phyloP scores from a whole-genome alignment of 768 basidiomycete genomes.

The Coprinopsis marcescibilis region DNA sequence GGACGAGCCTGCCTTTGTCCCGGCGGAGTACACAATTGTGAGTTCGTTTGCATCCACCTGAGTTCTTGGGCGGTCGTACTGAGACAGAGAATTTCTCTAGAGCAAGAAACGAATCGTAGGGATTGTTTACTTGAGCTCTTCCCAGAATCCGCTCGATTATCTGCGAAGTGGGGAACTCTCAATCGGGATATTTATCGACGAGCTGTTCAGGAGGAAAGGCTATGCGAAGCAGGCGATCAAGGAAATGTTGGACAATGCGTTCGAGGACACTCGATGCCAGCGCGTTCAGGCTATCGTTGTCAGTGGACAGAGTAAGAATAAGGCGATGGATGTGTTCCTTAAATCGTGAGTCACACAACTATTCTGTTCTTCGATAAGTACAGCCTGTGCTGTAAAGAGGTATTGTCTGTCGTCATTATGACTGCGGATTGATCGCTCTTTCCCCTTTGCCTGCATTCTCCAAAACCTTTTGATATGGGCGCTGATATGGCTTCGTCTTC shows the following conservation, averaged over 20 bases:
- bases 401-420: no score
- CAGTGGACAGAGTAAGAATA: constrained; percentile 37
- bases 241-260: constrained; percentile 41
- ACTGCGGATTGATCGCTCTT: no score
- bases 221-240: constrained; percentile 42
- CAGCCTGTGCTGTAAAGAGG: no score
- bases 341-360: constrained; percentile 20
- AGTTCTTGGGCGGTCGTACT: no score
- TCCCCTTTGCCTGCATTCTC: constrained; percentile 3
- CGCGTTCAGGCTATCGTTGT: constrained; percentile 50
- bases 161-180: constrained; percentile 39
- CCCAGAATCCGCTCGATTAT: constrained; percentile 24
- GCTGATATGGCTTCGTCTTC: neutral
- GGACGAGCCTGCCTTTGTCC: no score
- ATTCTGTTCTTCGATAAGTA: constrained; percentile 5
- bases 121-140: constrained; percentile 35
- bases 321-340: constrained; percentile 43
- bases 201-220: constrained; percentile 32
- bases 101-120: constrained; percentile 26
- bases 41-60: no score
- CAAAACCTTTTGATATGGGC: neutral
- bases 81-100: neutral
- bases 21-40: no score
- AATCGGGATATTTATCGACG: constrained; percentile 47
- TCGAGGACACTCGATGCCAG: constrained; percentile 38